These are phyloP conservation scores for Mycena indigotica DNA, from an alignment of 768 basidiomycete species.

Conservation along the genomic window DNA sequence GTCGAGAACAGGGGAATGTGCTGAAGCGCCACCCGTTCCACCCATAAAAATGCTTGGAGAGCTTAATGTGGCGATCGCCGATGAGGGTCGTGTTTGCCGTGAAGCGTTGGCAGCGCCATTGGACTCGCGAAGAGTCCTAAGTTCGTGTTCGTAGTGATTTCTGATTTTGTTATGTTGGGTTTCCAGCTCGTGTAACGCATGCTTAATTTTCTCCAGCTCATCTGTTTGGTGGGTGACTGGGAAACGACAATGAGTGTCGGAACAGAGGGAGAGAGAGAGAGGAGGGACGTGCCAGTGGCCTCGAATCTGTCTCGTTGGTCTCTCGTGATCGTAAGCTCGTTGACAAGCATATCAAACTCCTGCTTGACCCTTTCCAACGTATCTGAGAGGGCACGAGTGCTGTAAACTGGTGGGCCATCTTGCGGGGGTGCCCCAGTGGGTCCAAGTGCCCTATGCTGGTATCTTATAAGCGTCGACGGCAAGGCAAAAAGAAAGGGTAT, in stretches of 20 bases:
- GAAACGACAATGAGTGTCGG: background rate
- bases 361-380: slow-evolving; percentile 21
- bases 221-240: slow-evolving; percentile 15
- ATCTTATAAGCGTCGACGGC: background rate
- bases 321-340: slow-evolving; percentile 16
- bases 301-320: slow-evolving; percentile 21
- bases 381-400: slow-evolving; percentile 12
- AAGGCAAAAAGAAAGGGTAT: background rate
- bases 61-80: slow-evolving; percentile 17
- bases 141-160: slow-evolving; percentile 8
- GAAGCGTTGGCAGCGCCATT: slow-evolving; percentile 11
- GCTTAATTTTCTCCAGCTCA: slow-evolving; percentile 18
- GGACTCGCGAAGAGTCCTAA: slow-evolving; percentile 7
- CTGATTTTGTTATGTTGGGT: slow-evolving; percentile 6
- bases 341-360: slow-evolving; percentile 18
- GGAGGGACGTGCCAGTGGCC: slow-evolving; percentile 13
- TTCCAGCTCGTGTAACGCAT: slow-evolving; percentile 3
- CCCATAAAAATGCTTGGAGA: slow-evolving; percentile 21
- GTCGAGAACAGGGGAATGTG: slow-evolving; percentile 18
- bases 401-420: slow-evolving; percentile 9
- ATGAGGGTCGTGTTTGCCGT: slow-evolving; percentile 12
- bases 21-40: background rate
- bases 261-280: background rate
- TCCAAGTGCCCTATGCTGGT: slow-evolving; percentile 16
- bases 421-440: slow-evolving; percentile 5